Percentiles rank a stretch among this genome's conserved stretches.
phyloP scores from a whole-genome alignment of 2,329 filamentous ascomycete genomes.

The Aspergillus flavus region DNA sequence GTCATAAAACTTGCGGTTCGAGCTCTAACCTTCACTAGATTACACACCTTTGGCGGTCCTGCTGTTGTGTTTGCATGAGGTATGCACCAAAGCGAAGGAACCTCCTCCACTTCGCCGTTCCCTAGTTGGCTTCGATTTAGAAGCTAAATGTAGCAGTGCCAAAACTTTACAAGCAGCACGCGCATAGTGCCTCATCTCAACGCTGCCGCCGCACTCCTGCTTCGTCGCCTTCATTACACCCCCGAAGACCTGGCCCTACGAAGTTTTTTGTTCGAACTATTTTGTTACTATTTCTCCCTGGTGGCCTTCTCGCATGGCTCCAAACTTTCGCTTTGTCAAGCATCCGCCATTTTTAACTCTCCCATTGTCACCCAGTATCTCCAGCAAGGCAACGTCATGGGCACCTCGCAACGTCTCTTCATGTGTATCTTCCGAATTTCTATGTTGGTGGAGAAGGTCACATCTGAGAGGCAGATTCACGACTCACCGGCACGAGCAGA shows the following conservation, averaged over 20 bases:
- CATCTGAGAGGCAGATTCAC: not conserved
- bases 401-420: slow-evolving; percentile 7
- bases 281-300: slow-evolving; percentile 14
- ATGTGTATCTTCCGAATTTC: slow-evolving; percentile 9
- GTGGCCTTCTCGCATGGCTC: slow-evolving; percentile 7
- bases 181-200: slow-evolving; percentile 14
- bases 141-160: slow-evolving; percentile 1
- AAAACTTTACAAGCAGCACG: slow-evolving; percentile 8
- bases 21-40: slow-evolving; percentile 1
- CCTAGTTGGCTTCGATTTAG: not conserved
- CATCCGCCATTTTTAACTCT: not conserved
- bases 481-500: not conserved
- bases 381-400: slow-evolving; percentile 1
- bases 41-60: slow-evolving; percentile 7
- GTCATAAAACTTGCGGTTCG: not conserved
- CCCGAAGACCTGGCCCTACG: not conserved
- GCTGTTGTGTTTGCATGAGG: slow-evolving; percentile 13
- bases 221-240: not conserved
- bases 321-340: not conserved
- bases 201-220: slow-evolving; percentile 9
- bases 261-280: slow-evolving; percentile 9
- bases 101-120: not conserved
- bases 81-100: not conserved
- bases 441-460: not conserved
- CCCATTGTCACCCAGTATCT: not conserved